Evolutionary conservation across 164 flowering plant genomes (phyloP), one percentile per base, ranked within the genome.

Genomic region (Warburgia ugandensis): DNA sequence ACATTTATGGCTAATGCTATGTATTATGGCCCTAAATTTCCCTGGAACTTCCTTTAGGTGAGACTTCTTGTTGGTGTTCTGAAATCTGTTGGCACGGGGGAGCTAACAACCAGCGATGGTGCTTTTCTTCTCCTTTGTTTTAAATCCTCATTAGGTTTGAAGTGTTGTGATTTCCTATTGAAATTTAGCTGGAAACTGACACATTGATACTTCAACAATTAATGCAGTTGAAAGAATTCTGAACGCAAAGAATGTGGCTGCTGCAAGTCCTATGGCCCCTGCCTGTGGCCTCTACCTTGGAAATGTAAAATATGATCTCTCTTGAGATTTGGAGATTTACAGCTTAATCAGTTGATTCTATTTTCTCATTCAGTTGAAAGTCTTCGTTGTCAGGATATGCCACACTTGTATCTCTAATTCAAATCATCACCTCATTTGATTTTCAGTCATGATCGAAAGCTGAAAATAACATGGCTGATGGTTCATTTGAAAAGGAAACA

Each of bases 201-300:
- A 29, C n/a, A 19, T 48, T 48, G 25, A 10, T 19, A 13, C 49
- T 44, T 29, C 13, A 16, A 17, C 22, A 16, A 50, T 16, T 32
- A 26, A 13, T 32, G 43, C 89, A 88, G 99, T 86, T 53, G 74
- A 80, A 73, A 67, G 84, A 53, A 88, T 88, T 45, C 62, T 92
- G 69, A 61, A 82, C 19, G 95, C 96, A 2, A 92, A 75, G 75
- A 58, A 71, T 3, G 83, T 82, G 41, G 65, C 75, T 27, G 81
- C 80, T 46, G 79, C 94, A 50, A 77, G 76, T 62, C 91, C 95
- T 20, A 88, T 86, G 99, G 99, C 97, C 5, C 99, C 95, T 52
- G 89, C 97, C 22, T 76, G 71, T 63, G 99, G 95, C 49, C 84
- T 92, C 35, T 92, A 86, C 69, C 91, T 92, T 52, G 99, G 81